phyloP scores from a whole-genome alignment of 2,329 filamentous ascomycete species.

The Paraphaeosphaeria sporulosa region DNA sequence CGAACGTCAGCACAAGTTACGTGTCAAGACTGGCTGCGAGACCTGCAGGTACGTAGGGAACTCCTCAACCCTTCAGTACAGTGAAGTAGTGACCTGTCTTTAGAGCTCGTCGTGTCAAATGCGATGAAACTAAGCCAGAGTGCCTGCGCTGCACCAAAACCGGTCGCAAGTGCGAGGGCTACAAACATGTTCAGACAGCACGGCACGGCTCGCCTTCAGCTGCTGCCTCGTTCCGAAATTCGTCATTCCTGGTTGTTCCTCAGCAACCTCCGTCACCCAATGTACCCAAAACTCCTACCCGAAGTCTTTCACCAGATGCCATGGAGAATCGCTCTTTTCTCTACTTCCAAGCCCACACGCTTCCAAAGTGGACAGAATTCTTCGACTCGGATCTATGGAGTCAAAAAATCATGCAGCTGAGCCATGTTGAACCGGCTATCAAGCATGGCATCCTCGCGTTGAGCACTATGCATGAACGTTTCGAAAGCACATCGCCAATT shows the following conservation, averaged over 20 bases:
- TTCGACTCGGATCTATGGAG: conserved; percentile 44
- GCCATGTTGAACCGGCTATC: conserved; percentile 38
- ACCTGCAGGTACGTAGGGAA: conserved; percentile 41
- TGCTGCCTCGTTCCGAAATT: conserved; percentile 36
- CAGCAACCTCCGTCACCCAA: conserved; percentile 19
- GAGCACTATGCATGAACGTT: conserved; percentile 39
- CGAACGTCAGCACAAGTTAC: conserved; percentile 38
- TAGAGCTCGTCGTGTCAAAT: conserved; percentile 46
- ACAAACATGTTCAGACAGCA: conserved; percentile 30
- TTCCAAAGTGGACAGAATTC: conserved; percentile 41
- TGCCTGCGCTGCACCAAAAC: conserved; percentile 47
- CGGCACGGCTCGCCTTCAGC: conserved; percentile 22
- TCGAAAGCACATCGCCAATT: conserved; percentile 25
- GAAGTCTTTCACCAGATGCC: conserved; percentile 29
- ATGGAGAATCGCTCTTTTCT: conserved; percentile 38
- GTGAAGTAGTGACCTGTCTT: conserved; percentile 15
- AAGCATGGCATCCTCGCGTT: conserved; percentile 40
- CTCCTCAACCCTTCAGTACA: not conserved
- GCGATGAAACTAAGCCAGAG: conserved; percentile 44
- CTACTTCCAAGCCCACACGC: conserved; percentile 37
- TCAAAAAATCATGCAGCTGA: conserved; percentile 35
- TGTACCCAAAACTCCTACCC: conserved; percentile 27
- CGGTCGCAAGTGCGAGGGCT: conserved; percentile 49
- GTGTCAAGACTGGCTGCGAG: conserved; percentile 41
- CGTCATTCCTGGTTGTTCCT: conserved; percentile 37